Evolutionary conservation across 768 basidiomycete genomes (phyloP).

Genomic region (Lactarius psammicola): DNA sequence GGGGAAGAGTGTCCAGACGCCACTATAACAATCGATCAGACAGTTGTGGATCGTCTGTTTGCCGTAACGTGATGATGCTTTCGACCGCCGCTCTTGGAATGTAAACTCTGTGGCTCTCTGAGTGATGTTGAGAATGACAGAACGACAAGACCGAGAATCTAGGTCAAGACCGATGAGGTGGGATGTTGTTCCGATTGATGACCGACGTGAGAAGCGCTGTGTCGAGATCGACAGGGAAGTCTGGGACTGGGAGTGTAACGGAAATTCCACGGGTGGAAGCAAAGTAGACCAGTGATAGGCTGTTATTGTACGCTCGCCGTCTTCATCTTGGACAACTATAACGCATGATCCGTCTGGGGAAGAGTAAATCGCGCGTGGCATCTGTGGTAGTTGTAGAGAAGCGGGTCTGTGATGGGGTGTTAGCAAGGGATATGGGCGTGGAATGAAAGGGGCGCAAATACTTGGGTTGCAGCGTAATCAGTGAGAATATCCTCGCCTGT

Average conservation of each 20-base stretch:
- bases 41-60: slow-evolving; percentile 42
- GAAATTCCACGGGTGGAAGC: slow-evolving; percentile 47
- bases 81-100: slow-evolving; percentile 46
- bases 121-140: slow-evolving; percentile 50
- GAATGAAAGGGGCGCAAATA: slow-evolving; percentile 30
- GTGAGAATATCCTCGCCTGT: slow-evolving; percentile 50
- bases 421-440: not conserved
- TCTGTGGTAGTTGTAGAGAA: slow-evolving; percentile 39
- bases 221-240: slow-evolving; percentile 27
- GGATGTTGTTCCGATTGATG: slow-evolving; percentile 40
- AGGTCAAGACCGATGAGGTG: slow-evolving; percentile 46
- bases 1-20: slow-evolving; percentile 19
- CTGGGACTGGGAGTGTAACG: slow-evolving; percentile 38
- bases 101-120: slow-evolving; percentile 55
- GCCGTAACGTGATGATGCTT: slow-evolving; percentile 26
- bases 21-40: slow-evolving; percentile 15
- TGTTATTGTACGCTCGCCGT: slow-evolving; percentile 29
- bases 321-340: slow-evolving; percentile 36
- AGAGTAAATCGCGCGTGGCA: slow-evolving; percentile 42
- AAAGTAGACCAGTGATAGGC: slow-evolving; percentile 60
- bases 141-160: slow-evolving; percentile 38
- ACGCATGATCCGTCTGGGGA: slow-evolving; percentile 57
- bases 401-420: slow-evolving; percentile 41
- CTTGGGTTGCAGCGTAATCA: slow-evolving; percentile 54
- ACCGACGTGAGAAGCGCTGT: slow-evolving; percentile 46